Base-by-base conservation (phyloP, 2,329 filamentous ascomycete species). In the Colletotrichum cuscutae region DNA sequence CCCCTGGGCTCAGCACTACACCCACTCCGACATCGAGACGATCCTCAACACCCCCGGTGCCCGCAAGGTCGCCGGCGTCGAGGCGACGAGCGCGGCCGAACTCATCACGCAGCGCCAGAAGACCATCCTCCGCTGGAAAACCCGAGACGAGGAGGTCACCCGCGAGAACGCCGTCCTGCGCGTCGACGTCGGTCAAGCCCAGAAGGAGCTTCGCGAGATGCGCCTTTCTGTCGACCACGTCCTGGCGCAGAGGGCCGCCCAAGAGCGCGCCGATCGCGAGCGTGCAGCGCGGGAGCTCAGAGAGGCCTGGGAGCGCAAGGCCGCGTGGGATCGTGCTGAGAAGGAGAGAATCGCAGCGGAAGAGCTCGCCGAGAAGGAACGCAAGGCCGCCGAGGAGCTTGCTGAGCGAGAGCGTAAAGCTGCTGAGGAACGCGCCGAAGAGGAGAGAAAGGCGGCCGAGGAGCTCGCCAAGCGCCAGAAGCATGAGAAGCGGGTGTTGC, bases 401-500 rank as follows among this genome's bases (percentile, higher is more conserved):
- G 37, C 13, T 2, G 37, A 42, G 5, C 13, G 37, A 42, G 37
- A 42, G 37, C 37, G 13, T 5, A 42, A 42, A 19, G 37, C 37
- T 42, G 13, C 37, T 3, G 37, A 42, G 37, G 15, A 42, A 19
- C 37, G 15, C 37, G 37, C 37, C 13, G 37, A 42, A 6, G 5
- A 42, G 37, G 42, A 49, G 42, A 49, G 19, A 2, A 49, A 49
- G 42, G 19, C 42, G 2, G 42, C 42, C 3, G 42, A 22, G 22
- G 63, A 76, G 32, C 66, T 77, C 32, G 52, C 37, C 12, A 63
- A 57, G 13, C 77, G 75, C 13, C 62, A 71, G 32, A 65, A 75
- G 5, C 75, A 73, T 4, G 65, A 75, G 19, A 74, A 71, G 19
- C 74, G 76, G 12, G 77, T 80, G 24, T 77, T 79, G 28, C 72